phyloP scores from a whole-genome alignment of 176 grass and related monocot genomes.

The Tillandsia fasciculata region DNA sequence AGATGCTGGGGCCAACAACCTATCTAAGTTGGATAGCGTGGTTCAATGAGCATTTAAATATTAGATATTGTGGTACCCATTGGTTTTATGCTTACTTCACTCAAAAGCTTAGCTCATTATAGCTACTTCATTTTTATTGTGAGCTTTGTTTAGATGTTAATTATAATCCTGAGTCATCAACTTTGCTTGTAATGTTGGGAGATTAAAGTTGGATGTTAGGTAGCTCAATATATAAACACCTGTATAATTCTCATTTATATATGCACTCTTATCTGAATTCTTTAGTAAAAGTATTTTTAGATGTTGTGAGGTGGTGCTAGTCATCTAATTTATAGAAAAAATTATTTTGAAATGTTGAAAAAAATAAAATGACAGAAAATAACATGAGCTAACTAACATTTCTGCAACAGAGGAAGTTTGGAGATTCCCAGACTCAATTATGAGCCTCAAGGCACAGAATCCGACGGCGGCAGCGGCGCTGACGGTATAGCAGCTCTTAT shows the following conservation, averaged over 20 bases:
- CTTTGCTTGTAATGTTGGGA: no score
- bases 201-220: no score
- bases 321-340: no score
- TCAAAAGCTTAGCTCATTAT: not conserved
- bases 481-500: conserved; percentile 12
- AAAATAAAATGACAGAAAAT: no score
- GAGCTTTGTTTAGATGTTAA: not conserved
- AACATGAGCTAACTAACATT: not conserved
- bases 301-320: no score
- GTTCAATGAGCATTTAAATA: not conserved
- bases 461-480: not conserved
- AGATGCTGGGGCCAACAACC: not conserved
- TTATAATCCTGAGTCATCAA: no score
- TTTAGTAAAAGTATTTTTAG: no score
- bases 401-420: conserved; percentile 46
- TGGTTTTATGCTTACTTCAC: not conserved
- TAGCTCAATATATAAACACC: no score
- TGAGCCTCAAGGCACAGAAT: conserved; percentile 16
- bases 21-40: not conserved
- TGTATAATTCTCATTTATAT: no score
- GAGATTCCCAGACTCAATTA: conserved; percentile 44
- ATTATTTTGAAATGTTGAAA: no score
- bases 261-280: no score
- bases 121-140: not conserved
- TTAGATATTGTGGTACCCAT: conserved; percentile 7